phyloP scores from a whole-genome alignment of 345 rosid genomes.

The Sisymbrium irio region DNA sequence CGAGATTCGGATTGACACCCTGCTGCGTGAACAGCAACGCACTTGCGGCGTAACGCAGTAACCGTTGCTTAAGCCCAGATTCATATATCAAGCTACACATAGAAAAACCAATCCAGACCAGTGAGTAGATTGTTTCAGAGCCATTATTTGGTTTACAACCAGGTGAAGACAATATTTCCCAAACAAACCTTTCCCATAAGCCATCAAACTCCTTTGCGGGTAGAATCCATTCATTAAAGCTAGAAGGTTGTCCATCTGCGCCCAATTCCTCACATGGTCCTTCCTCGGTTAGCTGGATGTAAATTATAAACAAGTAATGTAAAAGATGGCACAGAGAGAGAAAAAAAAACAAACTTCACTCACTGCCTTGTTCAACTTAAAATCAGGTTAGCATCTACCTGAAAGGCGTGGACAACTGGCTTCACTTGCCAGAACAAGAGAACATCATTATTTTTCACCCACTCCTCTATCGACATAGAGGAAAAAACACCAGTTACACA shows the following conservation, averaged over 20 bases:
- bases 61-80: conserved; percentile 87
- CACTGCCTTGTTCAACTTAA: background rate
- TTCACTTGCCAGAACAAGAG: conserved; percentile 99
- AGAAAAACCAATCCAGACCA: conserved; percentile 14
- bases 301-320: conserved; percentile 5
- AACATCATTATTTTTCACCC: conserved; percentile 68
- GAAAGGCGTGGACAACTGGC: conserved; percentile 87
- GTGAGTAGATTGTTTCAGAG: conserved; percentile 1
- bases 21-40: conserved; percentile 87
- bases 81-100: conserved; percentile 85
- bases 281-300: conserved; percentile 75
- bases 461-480: conserved; percentile 56
- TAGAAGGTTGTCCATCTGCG: conserved; percentile 79
- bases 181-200: conserved; percentile 94
- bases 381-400: conserved; percentile 47
- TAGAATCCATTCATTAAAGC: conserved; percentile 94
- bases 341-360: background rate
- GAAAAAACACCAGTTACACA: conserved; percentile 9
- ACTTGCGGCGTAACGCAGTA: conserved; percentile 87
- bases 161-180: background rate
- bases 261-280: conserved; percentile 90
- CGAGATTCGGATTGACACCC: conserved; percentile 85
- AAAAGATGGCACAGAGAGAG: background rate
- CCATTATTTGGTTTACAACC: background rate
- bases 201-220: conserved; percentile 98